A percentile compares a stretch with the other conserved stretches of the same genome.
These are phyloP conservation scores for Tothia fuscella DNA, from an alignment of 2,329 filamentous ascomycete genomes.

Conservation along the genomic window DNA sequence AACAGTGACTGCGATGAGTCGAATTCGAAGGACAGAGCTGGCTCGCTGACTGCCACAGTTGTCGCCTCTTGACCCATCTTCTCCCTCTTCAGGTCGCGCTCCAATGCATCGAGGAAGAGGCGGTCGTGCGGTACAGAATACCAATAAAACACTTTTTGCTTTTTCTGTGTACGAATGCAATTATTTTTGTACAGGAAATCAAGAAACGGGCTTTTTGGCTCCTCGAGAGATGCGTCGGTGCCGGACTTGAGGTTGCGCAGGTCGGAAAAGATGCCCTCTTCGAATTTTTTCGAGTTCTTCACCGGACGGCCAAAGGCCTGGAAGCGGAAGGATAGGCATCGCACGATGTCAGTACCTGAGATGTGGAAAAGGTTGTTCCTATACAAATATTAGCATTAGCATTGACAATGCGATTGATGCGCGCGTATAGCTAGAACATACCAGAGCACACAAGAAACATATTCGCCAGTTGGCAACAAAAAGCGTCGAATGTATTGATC, in stretches of 20 bases:
- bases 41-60: conserved; percentile 92
- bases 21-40: conserved; percentile 95
- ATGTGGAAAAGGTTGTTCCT: conserved; percentile 99
- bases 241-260: conserved; percentile 96
- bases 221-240: conserved; percentile 93
- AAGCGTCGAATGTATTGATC: conserved; percentile 97
- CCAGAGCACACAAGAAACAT: conserved; percentile 96
- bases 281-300: conserved; percentile 99
- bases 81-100: conserved; percentile 95
- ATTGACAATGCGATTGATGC: neutral
- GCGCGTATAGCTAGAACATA: conserved; percentile 23
- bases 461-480: conserved; percentile 91
- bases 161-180: conserved; percentile 99
- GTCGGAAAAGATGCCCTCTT: conserved; percentile 98
- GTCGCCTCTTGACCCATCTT: conserved; percentile 99
- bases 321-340: conserved; percentile 95
- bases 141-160: conserved; percentile 99
- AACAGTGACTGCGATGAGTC: conserved; percentile 98
- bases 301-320: conserved; percentile 96
- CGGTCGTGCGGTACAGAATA: conserved; percentile 98
- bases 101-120: conserved; percentile 91
- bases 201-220: conserved; percentile 95
- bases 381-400: conserved; percentile 10
- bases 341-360: conserved; percentile 95
- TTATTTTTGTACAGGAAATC: conserved; percentile 99